phyloP scores from a whole-genome alignment of 2,329 filamentous ascomycete genomes.

The Diaporthe humulicola region DNA sequence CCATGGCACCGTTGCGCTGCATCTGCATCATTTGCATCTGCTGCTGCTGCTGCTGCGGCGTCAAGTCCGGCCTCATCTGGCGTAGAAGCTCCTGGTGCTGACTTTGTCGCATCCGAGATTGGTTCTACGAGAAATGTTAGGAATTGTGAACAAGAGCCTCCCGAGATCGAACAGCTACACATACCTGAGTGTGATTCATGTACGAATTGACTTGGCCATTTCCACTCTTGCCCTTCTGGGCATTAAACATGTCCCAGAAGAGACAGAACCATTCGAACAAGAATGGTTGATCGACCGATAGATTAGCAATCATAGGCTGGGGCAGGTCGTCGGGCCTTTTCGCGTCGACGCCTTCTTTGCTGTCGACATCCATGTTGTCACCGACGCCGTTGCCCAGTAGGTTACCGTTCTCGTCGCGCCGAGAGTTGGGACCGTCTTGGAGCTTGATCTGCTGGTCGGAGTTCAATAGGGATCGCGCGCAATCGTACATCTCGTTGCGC shows the following conservation, averaged over 20 bases:
- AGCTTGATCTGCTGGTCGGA: slow-evolving; percentile 77
- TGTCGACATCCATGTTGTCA: slow-evolving; percentile 85
- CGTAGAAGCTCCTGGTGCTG: slow-evolving; percentile 84
- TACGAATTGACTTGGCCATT: slow-evolving; percentile 79
- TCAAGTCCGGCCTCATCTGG: slow-evolving; percentile 74
- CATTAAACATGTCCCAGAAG: slow-evolving; percentile 96
- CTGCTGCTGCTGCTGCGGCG: slow-evolving; percentile 67
- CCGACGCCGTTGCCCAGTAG: slow-evolving; percentile 76
- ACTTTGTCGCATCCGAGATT: slow-evolving; percentile 80
- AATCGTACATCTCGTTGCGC: slow-evolving; percentile 85
- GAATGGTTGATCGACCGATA: slow-evolving; percentile 81
- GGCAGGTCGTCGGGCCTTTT: slow-evolving; percentile 88
- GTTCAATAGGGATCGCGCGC: slow-evolving; percentile 80
- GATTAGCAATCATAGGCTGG: slow-evolving; percentile 75
- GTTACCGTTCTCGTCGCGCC: slow-evolving; percentile 77
- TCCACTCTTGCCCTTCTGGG: slow-evolving; percentile 79
- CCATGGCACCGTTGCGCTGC: slow-evolving; percentile 69
- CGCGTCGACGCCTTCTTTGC: slow-evolving; percentile 79
- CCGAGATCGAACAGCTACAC: slow-evolving; percentile 44
- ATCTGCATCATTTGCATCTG: slow-evolving; percentile 77
- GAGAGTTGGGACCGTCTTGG: slow-evolving; percentile 78
- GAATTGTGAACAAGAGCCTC: slow-evolving; percentile 44
- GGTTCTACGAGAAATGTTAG: slow-evolving; percentile 60
- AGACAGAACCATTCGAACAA: slow-evolving; percentile 98
- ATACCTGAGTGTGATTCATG: slow-evolving; percentile 85